Evolutionary conservation across 768 basidiomycete species (phyloP), one percentile per base, ranked within the genome.

Genomic region (Kwoniella sp.): DNA sequence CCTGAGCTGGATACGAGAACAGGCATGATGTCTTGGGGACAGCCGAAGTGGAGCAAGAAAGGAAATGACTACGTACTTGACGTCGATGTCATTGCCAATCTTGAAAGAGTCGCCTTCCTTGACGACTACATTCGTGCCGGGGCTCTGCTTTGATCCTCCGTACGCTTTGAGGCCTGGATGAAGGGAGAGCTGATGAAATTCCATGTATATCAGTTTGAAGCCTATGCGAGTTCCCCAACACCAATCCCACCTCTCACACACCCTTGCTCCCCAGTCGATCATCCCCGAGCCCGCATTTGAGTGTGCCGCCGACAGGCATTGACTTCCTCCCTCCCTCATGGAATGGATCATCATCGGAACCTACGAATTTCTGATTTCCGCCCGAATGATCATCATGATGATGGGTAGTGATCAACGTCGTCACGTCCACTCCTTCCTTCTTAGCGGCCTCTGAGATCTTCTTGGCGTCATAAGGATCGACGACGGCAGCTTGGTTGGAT

Each of bases 361-460:
- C 65, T 19, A 77, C 65, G 33, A 91, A 90, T 82, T 86, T 67
- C 36, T 58, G 77, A 80, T 94, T 95, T 33, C 92, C 92, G 21
- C 90, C 91, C 68, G 87, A 88, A 78, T 93, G 92, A 81, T 97
- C 94, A 67, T 83, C 72, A 79, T 96, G 94, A 79, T 93, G 91
- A 80, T 96, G 95, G 1, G 95, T 98, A 13, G 92, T 96, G 69
- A 98, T 66, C 47, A 79, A 49, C 17, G 72, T 70, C 3, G 72
- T 77, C 1, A 78, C 72, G 68, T 90, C 92, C 73, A 96, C 84
- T 25, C 91, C 90, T 72, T 89, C 88, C 9, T 87, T 85, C 62
- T 81, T 78, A 33, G 77, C 72, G 1, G 71, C 65, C 29, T 77
- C 68, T 40, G 77, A 73, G 25, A 81, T 71, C 60, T 73, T 74